phyloP scores from a whole-genome alignment of 495 filamentous ascomycete species.

The Chaetomidium leptoderma region DNA sequence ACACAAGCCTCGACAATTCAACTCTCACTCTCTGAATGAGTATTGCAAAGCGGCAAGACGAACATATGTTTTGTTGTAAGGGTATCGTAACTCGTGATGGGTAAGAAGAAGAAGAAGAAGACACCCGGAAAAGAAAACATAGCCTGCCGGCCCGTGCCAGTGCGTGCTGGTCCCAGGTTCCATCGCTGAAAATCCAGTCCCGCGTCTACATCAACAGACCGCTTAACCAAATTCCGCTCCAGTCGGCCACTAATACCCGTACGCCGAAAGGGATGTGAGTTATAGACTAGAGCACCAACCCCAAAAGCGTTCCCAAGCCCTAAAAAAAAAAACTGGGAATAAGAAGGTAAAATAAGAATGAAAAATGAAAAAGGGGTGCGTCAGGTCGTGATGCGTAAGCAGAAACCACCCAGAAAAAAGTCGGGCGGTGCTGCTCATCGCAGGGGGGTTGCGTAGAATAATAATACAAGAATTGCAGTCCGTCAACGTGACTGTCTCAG shows the following conservation, averaged over 20 bases:
- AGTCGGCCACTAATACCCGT: background rate
- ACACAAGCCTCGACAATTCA: background rate
- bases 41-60: background rate
- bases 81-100: slow-evolving; percentile 18
- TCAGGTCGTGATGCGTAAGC: slow-evolving; percentile 12
- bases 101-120: background rate
- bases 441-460: background rate
- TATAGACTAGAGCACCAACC: background rate
- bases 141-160: slow-evolving; percentile 4
- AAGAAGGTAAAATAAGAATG: background rate
- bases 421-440: background rate
- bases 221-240: background rate
- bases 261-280: background rate
- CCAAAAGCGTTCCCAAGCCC: background rate
- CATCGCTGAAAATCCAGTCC: slow-evolving; percentile 3
- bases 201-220: slow-evolving; percentile 7
- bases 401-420: background rate
- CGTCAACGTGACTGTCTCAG: background rate
- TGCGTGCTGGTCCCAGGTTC: background rate
- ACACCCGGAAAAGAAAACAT: background rate
- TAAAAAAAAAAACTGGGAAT: background rate
- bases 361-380: slow-evolving; percentile 1
- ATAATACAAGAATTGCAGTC: background rate
- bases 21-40: background rate
- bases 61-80: background rate